Evolutionary conservation across 2,329 filamentous ascomycete genomes (phyloP), one percentile per base, ranked within the genome.

Genomic region (Diaporthe destruens): DNA sequence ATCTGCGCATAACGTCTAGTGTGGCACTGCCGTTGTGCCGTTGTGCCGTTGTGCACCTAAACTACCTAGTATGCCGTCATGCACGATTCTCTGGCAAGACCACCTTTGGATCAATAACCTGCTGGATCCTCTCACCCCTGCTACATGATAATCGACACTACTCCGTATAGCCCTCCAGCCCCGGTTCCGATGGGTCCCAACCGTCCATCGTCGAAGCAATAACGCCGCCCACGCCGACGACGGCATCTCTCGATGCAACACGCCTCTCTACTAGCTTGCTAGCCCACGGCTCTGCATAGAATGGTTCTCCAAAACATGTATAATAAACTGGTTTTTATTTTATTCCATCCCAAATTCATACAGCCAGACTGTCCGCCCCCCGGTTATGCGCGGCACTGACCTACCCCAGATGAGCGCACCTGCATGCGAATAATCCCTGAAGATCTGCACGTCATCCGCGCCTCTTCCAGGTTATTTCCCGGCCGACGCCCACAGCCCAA

Each of bases 401-500:
- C 42, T 34, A 49, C 61, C 47, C 32, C 51, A 12, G 23, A 66
- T 66, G 61, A 39, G 61, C 61, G 39, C 61, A 66, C 68, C 61
- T 70, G 55, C 68, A 70, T 61, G 34, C 55, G 32, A 61, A 61
- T 66, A 61, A 61, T 66, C 61, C 68, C 39, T 55, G 71, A 51
- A 3, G 34, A 25, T 18, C 57, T 57, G 56, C 66, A 71, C 67
- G 71, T 72, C 71, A 71, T 71, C 9, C 55, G 18, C 71, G 71
- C 71, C 67, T 55, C 71, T 72, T 70, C 56, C 67, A 69, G 71
- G 71, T 72, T 70, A 63, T 65, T 53, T 51, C 39, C 25, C 49
- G 54, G 44, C 42, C 53, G 32, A 68, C 20, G 36, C 59, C 59
- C 29, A 2, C 29, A 29, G 5, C 29, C 61, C 44, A 34, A 25